These are phyloP conservation scores for Aspergillus sclerotioniger DNA, from an alignment of 495 filamentous ascomycete species.

Conservation along the genomic window DNA sequence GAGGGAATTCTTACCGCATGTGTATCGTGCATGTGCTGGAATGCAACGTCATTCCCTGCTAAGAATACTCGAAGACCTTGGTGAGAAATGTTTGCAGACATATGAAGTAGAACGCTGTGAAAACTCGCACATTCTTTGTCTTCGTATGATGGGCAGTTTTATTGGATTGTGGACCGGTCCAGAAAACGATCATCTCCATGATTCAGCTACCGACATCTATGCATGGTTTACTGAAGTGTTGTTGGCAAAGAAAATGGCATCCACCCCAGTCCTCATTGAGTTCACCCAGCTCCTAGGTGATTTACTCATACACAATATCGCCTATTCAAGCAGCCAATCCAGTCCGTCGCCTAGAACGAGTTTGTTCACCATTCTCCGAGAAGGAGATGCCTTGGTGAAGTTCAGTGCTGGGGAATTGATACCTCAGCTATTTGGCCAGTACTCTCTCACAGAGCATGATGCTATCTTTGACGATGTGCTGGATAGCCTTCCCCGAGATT, in stretches of 20 bases:
- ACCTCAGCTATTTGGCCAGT: constrained; percentile 74
- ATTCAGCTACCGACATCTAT: constrained; percentile 73
- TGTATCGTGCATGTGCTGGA: constrained; percentile 31
- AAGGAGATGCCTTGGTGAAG: constrained; percentile 69
- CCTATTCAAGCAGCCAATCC: constrained; percentile 54
- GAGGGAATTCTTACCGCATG: constrained; percentile 49
- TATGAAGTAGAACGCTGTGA: constrained; percentile 75
- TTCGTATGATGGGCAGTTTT: constrained; percentile 68
- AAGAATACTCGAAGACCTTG: constrained; percentile 52
- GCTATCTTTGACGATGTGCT: constrained; percentile 77
- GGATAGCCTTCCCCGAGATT: constrained; percentile 66
- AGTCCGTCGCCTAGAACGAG: constrained; percentile 70
- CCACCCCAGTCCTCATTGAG: constrained; percentile 61
- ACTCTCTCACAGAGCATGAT: constrained; percentile 75
- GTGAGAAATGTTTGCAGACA: constrained; percentile 57
- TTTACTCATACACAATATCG: constrained; percentile 61
- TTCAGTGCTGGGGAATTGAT: constrained; percentile 67
- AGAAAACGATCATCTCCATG: constrained; percentile 52
- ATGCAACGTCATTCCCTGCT: constrained; percentile 38
- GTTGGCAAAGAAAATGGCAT: constrained; percentile 62
- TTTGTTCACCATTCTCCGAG: constrained; percentile 67
- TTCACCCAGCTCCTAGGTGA: constrained; percentile 65
- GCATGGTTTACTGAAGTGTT: constrained; percentile 67
- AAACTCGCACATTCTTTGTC: constrained; percentile 63
- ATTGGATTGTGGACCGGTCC: constrained; percentile 60